Conservation (phyloP, 192 early-diverging fungal genomes). For the Coemansia asiatica region DNA sequence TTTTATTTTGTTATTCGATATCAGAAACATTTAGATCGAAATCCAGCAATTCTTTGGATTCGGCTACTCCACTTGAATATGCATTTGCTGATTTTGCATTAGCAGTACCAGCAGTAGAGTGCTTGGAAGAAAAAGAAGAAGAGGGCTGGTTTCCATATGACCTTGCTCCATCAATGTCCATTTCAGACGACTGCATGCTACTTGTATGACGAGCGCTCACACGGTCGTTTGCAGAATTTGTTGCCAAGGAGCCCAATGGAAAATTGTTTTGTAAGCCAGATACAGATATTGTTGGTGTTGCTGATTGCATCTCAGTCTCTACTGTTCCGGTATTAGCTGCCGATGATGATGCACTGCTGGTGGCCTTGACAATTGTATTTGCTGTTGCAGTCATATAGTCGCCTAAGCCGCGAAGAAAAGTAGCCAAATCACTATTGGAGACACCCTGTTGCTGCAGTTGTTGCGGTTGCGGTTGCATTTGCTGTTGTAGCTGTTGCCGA, state of each 20-base stretch:
- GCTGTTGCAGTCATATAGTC: conserved; percentile 3
- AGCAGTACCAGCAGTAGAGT: too few species aligned
- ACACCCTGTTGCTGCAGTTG: not conserved
- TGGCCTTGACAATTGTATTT: not conserved
- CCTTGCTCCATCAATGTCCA: not conserved
- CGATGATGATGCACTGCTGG: not conserved
- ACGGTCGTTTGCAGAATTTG: not conserved
- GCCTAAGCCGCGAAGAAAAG: not conserved
- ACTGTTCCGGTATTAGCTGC: not conserved
- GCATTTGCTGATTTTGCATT: too few species aligned
- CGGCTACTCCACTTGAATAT: too few species aligned
- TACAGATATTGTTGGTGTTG: not conserved
- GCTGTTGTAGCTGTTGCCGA: not conserved
- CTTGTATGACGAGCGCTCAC: not conserved
- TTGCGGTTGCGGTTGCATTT: not conserved
- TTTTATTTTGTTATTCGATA: conserved; percentile 2
- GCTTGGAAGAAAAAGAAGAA: too few species aligned
- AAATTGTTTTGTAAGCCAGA: too few species aligned
- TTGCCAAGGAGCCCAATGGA: not conserved
- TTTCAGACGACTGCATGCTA: not conserved
- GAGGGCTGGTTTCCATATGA: not conserved
- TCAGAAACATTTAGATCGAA: conserved; percentile 1
- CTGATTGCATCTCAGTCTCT: not conserved
- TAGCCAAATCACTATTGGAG: not conserved
- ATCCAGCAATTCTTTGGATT: not conserved